Evolutionary conservation across 345 rosid species (phyloP).

Genomic region (Populus pruinosa): DNA sequence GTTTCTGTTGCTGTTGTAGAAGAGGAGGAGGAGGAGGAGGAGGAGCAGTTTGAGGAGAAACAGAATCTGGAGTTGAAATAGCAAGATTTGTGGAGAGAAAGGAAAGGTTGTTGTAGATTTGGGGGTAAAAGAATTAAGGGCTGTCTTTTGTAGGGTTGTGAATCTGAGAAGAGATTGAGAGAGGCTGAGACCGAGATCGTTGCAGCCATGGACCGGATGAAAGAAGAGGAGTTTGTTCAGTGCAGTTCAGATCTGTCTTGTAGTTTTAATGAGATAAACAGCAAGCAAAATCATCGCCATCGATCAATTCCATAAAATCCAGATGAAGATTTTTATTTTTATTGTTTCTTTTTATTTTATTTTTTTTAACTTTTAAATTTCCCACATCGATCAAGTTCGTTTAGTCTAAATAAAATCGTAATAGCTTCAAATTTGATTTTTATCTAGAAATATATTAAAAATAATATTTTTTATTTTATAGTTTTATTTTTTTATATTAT

Average conservation of each 20-base stretch:
- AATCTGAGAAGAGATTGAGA: constrained; percentile 8
- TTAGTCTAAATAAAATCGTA: no score
- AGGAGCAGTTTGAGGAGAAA: constrained; percentile 5
- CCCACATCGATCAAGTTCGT: background rate
- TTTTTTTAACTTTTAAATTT: background rate
- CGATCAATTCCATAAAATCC: background rate
- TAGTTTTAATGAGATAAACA: background rate
- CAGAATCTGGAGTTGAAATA: background rate
- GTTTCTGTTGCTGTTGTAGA: background rate
- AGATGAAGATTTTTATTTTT: background rate
- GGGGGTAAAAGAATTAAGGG: background rate
- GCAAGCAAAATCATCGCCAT: background rate
- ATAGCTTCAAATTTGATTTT: no score
- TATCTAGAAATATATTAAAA: no score
- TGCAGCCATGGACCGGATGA: background rate
- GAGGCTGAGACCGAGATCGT: constrained; percentile 1
- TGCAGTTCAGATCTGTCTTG: background rate
- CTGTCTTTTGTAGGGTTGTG: constrained; percentile 1
- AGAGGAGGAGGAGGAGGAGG: background rate
- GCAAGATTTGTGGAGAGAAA: background rate
- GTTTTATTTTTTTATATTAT: no score
- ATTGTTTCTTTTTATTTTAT: no score
- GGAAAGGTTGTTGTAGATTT: background rate
- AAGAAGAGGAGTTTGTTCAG: background rate
- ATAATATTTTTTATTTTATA: no score